These are phyloP conservation scores for Turnera subulata DNA, from an alignment of 345 rosid genomes.

Conservation along the genomic window DNA sequence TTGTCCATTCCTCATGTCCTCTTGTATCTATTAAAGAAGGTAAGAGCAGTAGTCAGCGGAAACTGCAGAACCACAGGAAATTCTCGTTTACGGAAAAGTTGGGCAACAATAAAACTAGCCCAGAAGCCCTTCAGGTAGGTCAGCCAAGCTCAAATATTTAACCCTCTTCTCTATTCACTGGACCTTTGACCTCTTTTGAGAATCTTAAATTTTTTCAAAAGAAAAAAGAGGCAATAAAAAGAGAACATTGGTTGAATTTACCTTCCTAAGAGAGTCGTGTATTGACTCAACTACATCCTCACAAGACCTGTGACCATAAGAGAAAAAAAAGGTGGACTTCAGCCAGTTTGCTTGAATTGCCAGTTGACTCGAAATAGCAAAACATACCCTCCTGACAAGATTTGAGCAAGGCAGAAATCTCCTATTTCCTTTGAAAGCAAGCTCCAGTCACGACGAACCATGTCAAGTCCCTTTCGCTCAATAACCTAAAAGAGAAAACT, in stretches of 20 bases:
- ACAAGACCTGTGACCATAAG: conserved; percentile 59
- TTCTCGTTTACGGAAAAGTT: not conserved
- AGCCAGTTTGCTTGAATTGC: conserved; percentile 12
- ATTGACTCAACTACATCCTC: conserved; percentile 91
- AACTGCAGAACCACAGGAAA: not conserved
- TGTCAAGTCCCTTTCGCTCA: conserved; percentile 97
- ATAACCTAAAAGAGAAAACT: conserved; percentile 56
- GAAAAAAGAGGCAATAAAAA: no score
- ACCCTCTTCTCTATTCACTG: no score
- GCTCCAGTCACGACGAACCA: conserved; percentile 99
- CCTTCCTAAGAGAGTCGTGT: conserved; percentile 86
- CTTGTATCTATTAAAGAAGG: conserved; percentile 60
- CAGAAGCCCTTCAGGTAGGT: not conserved
- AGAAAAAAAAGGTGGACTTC: conserved; percentile 8
- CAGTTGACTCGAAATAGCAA: conserved; percentile 5
- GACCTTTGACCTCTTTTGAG: no score
- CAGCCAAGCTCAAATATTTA: no score
- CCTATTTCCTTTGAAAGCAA: conserved; percentile 90
- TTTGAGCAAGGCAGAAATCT: conserved; percentile 77
- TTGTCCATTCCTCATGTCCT: conserved; percentile 90
- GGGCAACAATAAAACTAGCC: not conserved
- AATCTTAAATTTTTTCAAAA: no score
- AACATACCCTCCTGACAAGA: conserved; percentile 93
- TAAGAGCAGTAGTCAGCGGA: not conserved
- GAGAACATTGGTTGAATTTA: conserved; percentile 1